phyloP scores from a whole-genome alignment of 331 rosid species.

The Cydonia oblonga region DNA sequence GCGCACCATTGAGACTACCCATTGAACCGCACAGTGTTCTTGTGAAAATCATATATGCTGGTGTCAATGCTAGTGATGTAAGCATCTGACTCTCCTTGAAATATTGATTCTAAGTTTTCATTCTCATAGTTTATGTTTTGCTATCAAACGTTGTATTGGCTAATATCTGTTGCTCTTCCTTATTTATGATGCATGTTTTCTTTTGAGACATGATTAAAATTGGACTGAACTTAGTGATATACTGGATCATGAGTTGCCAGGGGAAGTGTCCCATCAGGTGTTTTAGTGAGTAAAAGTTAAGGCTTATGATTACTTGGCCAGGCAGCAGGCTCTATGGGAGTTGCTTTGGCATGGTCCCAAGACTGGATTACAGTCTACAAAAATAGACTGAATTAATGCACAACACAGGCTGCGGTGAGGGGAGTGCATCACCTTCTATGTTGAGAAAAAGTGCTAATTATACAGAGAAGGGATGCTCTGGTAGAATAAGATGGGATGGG shows the following conservation, averaged over 20 bases:
- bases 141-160: neutral
- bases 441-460: neutral
- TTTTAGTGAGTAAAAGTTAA: neutral
- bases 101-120: neutral
- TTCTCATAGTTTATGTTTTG: neutral
- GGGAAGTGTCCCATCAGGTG: neutral
- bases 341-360: neutral
- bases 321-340: neutral
- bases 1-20: slow-evolving; percentile 58
- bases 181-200: neutral
- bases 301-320: neutral
- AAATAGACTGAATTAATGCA: neutral
- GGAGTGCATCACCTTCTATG: neutral
- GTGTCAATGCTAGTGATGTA: slow-evolving; percentile 98
- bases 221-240: neutral
- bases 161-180: neutral
- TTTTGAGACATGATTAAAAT: no score
- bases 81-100: slow-evolving; percentile 28
- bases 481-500: neutral
- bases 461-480: neutral
- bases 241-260: neutral
- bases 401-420: neutral
- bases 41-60: slow-evolving; percentile 81
- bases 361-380: neutral
- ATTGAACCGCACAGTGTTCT: slow-evolving; percentile 55